A percentile compares a stretch with the other conserved stretches of the same genome.
Evolutionary conservation across 2,329 filamentous ascomycete species (phyloP).

Genomic region (Talaromyces marneffei): DNA sequence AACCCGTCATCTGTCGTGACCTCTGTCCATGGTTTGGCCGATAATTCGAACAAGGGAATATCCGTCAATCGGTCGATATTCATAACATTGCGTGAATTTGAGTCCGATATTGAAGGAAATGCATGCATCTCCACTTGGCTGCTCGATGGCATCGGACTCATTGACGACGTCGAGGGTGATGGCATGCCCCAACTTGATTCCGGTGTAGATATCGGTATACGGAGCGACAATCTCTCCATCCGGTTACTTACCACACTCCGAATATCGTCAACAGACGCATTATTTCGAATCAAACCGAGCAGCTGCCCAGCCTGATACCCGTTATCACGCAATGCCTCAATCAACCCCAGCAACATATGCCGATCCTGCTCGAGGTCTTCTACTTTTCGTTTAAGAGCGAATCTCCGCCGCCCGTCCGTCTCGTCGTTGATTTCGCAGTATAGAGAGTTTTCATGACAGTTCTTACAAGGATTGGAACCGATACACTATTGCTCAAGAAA

Average conservation of each 20-base stretch:
- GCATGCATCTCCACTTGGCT: not conserved
- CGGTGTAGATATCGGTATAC: constrained; percentile 13
- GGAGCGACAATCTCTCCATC: constrained; percentile 4
- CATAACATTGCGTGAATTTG: constrained; percentile 5
- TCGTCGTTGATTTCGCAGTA: constrained; percentile 15
- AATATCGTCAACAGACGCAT: constrained; percentile 23
- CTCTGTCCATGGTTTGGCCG: constrained; percentile 27
- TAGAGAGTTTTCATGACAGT: constrained; percentile 13
- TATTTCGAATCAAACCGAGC: constrained; percentile 21
- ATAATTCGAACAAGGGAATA: constrained; percentile 16
- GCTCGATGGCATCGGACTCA: not conserved
- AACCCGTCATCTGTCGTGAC: constrained; percentile 26
- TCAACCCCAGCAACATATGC: constrained; percentile 5
- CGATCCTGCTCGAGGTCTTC: constrained; percentile 14
- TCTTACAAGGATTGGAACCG: constrained; percentile 13
- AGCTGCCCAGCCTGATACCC: constrained; percentile 16
- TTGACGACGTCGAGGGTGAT: not conserved
- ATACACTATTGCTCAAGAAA: constrained; percentile 6
- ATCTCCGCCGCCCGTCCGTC: constrained; percentile 12
- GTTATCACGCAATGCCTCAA: constrained; percentile 12
- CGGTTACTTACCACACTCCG: constrained; percentile 13
- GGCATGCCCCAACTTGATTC: constrained; percentile 11
- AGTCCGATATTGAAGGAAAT: not conserved
- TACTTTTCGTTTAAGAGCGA: constrained; percentile 13
- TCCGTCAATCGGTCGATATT: constrained; percentile 17